Percentiles rank a stretch among this genome's conserved stretches.
These are phyloP conservation scores for Stenocarpella maydis DNA, from an alignment of 2,329 filamentous ascomycete genomes.

Conservation along the genomic window DNA sequence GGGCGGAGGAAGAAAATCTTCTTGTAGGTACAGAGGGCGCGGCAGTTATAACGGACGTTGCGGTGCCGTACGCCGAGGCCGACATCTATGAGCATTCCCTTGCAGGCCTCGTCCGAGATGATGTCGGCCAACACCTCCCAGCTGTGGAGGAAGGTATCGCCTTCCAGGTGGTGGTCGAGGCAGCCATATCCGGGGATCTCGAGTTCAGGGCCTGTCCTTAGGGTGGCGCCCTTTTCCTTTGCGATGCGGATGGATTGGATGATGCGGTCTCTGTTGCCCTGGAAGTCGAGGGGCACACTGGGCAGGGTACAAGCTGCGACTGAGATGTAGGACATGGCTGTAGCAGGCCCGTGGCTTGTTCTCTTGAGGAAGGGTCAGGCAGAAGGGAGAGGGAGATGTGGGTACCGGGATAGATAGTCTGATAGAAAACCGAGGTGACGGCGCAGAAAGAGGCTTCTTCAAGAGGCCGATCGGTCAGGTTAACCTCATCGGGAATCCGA, in stretches of 20 bases:
- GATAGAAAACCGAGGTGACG: neutral
- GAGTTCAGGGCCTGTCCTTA: conserved; percentile 66
- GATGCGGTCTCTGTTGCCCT: conserved; percentile 70
- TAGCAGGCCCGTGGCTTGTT: neutral
- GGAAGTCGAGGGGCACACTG: conserved; percentile 63
- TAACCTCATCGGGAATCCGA: neutral
- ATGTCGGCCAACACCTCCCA: conserved; percentile 39
- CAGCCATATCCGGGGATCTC: conserved; percentile 48
- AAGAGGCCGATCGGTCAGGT: neutral
- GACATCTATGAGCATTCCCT: conserved; percentile 38
- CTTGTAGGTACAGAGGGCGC: conserved; percentile 46
- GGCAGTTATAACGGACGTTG: conserved; percentile 49
- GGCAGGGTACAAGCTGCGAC: conserved; percentile 48
- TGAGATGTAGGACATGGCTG: conserved; percentile 44
- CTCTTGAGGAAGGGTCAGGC: neutral
- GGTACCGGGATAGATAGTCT: neutral
- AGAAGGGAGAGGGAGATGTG: neutral
- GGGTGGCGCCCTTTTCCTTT: conserved; percentile 66
- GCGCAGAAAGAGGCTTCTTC: neutral
- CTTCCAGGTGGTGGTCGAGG: conserved; percentile 45
- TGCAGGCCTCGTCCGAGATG: conserved; percentile 37
- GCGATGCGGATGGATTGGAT: conserved; percentile 67
- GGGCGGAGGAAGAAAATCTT: conserved; percentile 40
- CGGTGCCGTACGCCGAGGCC: conserved; percentile 42
- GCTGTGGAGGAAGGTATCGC: conserved; percentile 37